Base-by-base conservation (phyloP, 2,329 filamentous ascomycete genomes). In the Torrubiella hemipterigena region DNA sequence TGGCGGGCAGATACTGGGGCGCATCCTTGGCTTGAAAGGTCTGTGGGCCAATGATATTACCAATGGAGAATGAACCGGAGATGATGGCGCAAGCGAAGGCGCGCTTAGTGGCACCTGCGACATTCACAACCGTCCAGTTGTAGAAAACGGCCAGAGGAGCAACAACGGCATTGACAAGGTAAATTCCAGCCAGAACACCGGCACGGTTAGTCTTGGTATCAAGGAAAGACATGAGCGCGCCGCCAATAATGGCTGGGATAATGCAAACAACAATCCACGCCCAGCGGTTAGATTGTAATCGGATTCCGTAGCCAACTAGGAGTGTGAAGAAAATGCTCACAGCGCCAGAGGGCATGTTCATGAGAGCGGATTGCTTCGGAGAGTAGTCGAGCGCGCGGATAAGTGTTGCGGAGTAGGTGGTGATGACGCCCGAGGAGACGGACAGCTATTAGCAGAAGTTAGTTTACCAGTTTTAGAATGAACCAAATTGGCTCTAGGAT, bases 301-400 rank as follows among this genome's bases (percentile, higher is more conserved):
- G 61, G 30, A 69, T 60, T 7, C 60, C 62, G 24, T 52, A 59
- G 4, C 65, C 59, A 24, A 68, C 62, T 15, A 66, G 40, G 1
- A 71, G 45, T 1, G 63, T 66, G 36, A 65, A 63, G 41, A 64
- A 57, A 35, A 73, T 71, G 49, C 59, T 67, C 31, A 71, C 56
- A 2, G 54, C 54, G 8, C 67, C 66, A 2, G 63, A 67, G 2
- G 67, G 67, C 53, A 66, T 71, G 44, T 69, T 71, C 46, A 72
- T 61, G 6, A 73, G 50, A 3, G 67, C 65, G 4, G 66, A 52
- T 19, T 53, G 45, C 39, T 59, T 60, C 3, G 62, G 44, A 4
- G 45, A 45, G 38, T 63, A 70, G 10, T 62, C 59, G 21, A 71
- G 52, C 34, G 56, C 58, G 17, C 49, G 51, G 35, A 72, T 69